Percentiles rank a stretch among this genome's conserved stretches.
phyloP scores from a whole-genome alignment of 306 rosid species.

The Rosa chinensis region DNA sequence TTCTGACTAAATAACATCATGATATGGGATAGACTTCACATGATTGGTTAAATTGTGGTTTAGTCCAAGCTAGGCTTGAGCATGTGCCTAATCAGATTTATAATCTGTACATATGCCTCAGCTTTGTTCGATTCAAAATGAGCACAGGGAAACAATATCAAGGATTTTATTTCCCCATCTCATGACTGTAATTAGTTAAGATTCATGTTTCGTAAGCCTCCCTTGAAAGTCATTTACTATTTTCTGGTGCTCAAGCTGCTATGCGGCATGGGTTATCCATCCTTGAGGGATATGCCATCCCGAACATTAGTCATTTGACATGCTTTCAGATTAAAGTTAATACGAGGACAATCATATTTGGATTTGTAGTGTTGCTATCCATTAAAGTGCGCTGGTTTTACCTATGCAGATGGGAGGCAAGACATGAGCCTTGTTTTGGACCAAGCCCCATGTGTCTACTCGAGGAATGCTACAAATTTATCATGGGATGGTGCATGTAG shows the following conservation, averaged over 20 bases:
- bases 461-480: conserved; percentile 43
- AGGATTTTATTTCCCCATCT: too few relatives aligned
- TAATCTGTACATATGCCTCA: neutral
- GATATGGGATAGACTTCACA: neutral
- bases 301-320: neutral
- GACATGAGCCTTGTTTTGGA: conserved; percentile 40
- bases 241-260: neutral
- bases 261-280: neutral
- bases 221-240: neutral
- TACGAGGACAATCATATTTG: neutral
- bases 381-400: neutral
- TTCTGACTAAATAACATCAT: neutral
- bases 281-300: neutral
- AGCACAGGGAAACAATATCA: neutral
- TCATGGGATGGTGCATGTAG: conserved; percentile 45
- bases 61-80: neutral
- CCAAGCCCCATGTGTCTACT: conserved; percentile 31
- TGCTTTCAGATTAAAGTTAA: neutral
- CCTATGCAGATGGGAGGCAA: conserved; percentile 54
- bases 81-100: neutral
- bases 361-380: neutral
- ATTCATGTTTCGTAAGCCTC: neutral
- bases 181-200: too few relatives aligned
- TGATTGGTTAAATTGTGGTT: neutral
- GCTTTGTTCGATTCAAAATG: neutral